phyloP scores from a whole-genome alignment of 73 alveolate species.

The Paramecium biaurelia region DNA sequence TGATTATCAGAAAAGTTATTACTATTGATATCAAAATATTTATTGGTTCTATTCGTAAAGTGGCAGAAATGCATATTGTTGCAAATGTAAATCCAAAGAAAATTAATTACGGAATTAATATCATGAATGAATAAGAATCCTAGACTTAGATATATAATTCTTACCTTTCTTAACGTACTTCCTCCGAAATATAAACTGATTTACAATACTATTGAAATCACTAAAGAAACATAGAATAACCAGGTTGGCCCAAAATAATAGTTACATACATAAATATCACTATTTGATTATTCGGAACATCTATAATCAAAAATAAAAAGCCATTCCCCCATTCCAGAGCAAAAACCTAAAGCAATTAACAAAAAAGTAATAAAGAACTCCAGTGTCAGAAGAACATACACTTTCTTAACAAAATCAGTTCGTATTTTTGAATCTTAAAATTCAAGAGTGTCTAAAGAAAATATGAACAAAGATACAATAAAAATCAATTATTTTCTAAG shows the following conservation, averaged over 20 bases:
- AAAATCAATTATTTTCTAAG: background rate
- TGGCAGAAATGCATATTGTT: background rate
- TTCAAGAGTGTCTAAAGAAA: background rate
- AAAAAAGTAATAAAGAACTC: background rate
- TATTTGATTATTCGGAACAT: no score
- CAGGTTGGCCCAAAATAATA: background rate
- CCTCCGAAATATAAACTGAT: background rate
- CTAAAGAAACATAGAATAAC: background rate
- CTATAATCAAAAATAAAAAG: no score
- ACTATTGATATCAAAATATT: background rate
- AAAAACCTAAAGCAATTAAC: background rate
- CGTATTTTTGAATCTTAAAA: background rate
- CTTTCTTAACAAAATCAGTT: background rate
- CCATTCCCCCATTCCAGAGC: background rate
- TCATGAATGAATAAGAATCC: background rate
- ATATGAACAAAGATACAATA: background rate
- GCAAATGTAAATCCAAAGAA: background rate
- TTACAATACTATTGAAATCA: background rate
- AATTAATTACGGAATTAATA: background rate
- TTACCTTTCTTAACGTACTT: background rate
- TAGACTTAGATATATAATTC: no score
- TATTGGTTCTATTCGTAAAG: no score
- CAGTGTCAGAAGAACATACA: background rate
- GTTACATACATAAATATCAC: background rate
- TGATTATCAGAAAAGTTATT: background rate